A percentile compares a stretch with the other conserved stretches of the same genome.
Conservation (phyloP, 2,329 filamentous ascomycete genomes). For the Albifimbria verrucaria region DNA sequence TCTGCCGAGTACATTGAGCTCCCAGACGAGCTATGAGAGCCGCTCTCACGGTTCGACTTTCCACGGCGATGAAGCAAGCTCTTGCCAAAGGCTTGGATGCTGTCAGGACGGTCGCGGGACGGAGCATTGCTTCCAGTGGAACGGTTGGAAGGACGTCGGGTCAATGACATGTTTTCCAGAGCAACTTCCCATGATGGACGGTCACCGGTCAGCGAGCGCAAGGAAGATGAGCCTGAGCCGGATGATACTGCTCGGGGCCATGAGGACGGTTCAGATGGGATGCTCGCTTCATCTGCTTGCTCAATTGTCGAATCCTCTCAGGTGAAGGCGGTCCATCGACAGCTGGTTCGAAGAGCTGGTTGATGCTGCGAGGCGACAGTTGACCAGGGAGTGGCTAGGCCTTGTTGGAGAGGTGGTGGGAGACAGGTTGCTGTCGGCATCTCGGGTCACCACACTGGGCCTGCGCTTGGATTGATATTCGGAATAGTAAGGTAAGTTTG, state of each 20-base stretch:
- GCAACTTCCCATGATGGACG: slow-evolving; percentile 47
- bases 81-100: slow-evolving; percentile 57
- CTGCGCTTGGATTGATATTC: slow-evolving; percentile 1
- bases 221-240: slow-evolving; percentile 52
- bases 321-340: slow-evolving; percentile 61
- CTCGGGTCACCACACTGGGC: neutral
- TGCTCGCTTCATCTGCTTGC: slow-evolving; percentile 54
- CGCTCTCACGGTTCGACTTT: slow-evolving; percentile 48
- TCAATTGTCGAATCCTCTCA: slow-evolving; percentile 55
- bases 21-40: slow-evolving; percentile 42
- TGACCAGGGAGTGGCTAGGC: neutral
- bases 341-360: slow-evolving; percentile 48
- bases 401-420: neutral
- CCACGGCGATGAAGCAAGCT: slow-evolving; percentile 55
- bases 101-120: slow-evolving; percentile 54
- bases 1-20: slow-evolving; percentile 49
- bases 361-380: slow-evolving; percentile 5
- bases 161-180: slow-evolving; percentile 46
- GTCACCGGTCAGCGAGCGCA: slow-evolving; percentile 42
- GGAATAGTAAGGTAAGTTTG: slow-evolving; percentile 2
- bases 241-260: slow-evolving; percentile 44
- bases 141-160: slow-evolving; percentile 53
- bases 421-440: neutral
- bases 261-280: slow-evolving; percentile 35
- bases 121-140: slow-evolving; percentile 52